A percentile compares a stretch with the other conserved stretches of the same genome.
These are phyloP conservation scores for Linderina pennispora DNA, from an alignment of 192 early-diverging fungal species.

Conservation along the genomic window DNA sequence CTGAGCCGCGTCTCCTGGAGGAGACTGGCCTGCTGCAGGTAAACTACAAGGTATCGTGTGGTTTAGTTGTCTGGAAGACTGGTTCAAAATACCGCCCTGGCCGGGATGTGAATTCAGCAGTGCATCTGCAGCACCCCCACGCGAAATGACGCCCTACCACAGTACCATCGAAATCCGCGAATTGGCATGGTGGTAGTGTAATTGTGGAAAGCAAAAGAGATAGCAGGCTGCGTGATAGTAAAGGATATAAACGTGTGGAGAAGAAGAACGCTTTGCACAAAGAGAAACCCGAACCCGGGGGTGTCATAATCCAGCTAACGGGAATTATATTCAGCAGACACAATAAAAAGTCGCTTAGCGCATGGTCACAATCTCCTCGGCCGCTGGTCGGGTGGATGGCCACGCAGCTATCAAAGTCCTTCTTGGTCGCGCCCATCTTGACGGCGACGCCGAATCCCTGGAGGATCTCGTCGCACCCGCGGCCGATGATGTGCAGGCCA, in stretches of 20 bases:
- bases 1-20: constrained; percentile 52
- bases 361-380: constrained; percentile 88
- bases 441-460: constrained; percentile 97
- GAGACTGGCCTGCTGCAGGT: constrained; percentile 51
- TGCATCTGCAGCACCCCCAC: no score
- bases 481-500: constrained; percentile 89
- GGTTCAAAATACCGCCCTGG: no score
- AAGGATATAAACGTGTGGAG: neutral
- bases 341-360: no score
- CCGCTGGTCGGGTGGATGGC: constrained; percentile 96
- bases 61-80: no score
- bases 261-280: no score
- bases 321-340: no score
- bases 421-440: constrained; percentile 99
- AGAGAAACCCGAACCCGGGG: no score
- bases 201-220: neutral
- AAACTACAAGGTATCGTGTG: no score
- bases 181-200: constrained; percentile 22
- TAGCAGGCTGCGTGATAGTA: neutral
- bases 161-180: no score
- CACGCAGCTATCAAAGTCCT: constrained; percentile 92
- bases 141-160: no score
- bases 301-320: no score
- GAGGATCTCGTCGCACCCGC: constrained; percentile 82
- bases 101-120: no score